Percentiles rank a stretch among this genome's conserved stretches.
phyloP scores from a whole-genome alignment of 75 land plant species.

The Ceratopteris richardii region DNA sequence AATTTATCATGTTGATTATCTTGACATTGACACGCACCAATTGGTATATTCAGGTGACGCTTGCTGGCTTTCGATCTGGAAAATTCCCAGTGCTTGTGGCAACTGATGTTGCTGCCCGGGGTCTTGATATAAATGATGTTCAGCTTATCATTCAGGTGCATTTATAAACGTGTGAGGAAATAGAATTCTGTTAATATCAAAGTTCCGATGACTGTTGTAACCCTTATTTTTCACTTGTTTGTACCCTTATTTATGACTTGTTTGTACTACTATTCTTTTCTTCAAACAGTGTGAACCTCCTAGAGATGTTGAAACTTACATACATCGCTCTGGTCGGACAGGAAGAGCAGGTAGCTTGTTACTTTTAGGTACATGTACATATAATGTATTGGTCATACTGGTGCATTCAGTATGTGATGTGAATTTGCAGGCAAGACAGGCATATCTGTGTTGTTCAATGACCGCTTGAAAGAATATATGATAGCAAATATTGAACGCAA shows the following conservation, averaged over 20 bases:
- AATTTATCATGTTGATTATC: too few species aligned
- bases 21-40: not conserved
- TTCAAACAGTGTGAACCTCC: slow-evolving; percentile 84
- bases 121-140: slow-evolving; percentile 94
- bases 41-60: slow-evolving; percentile 50
- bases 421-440: slow-evolving; percentile 77
- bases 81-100: slow-evolving; percentile 78
- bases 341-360: slow-evolving; percentile 78
- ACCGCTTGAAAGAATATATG: slow-evolving; percentile 61
- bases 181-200: too few species aligned
- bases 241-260: too few species aligned
- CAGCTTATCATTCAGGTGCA: slow-evolving; percentile 87
- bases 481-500: slow-evolving; percentile 77
- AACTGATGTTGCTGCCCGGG: slow-evolving; percentile 97
- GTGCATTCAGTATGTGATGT: too few species aligned
- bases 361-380: too few species aligned
- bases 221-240: too few species aligned
- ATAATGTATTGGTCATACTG: too few species aligned
- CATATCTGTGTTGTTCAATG: slow-evolving; percentile 77
- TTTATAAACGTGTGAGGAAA: not conserved
- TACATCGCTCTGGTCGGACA: slow-evolving; percentile 96
- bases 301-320: slow-evolving; percentile 92
- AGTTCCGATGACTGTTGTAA: too few species aligned
- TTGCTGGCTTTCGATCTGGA: slow-evolving; percentile 75
- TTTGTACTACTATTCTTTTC: too few species aligned